phyloP scores from a whole-genome alignment of 2,329 filamentous ascomycete species.

The Cephalotrichum gorgonifer region DNA sequence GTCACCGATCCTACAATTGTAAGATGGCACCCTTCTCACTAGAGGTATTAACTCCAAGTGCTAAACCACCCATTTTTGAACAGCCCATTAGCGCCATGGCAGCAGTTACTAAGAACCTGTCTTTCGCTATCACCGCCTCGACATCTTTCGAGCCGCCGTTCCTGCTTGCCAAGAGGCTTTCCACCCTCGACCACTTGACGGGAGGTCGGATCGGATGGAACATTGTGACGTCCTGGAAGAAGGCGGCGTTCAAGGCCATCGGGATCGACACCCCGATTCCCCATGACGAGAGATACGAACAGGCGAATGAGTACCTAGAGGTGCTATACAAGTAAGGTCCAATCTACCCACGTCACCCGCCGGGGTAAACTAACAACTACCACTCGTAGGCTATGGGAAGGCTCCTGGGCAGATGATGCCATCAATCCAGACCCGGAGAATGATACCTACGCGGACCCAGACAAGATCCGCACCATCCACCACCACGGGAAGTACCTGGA shows the following conservation, averaged over 20 bases:
- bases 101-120: slow-evolving; percentile 52
- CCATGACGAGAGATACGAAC: slow-evolving; percentile 50
- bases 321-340: slow-evolving; percentile 47
- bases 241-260: slow-evolving; percentile 52
- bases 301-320: slow-evolving; percentile 51
- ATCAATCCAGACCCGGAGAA: slow-evolving; percentile 39
- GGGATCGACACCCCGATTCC: slow-evolving; percentile 45
- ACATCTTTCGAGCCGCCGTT: slow-evolving; percentile 55
- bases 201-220: slow-evolving; percentile 55
- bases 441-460: slow-evolving; percentile 47
- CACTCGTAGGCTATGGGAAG: slow-evolving; percentile 35
- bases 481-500: slow-evolving; percentile 47
- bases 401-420: slow-evolving; percentile 48
- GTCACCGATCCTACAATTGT: slow-evolving; percentile 55
- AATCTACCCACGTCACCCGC: background rate
- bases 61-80: background rate
- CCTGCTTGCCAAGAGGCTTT: slow-evolving; percentile 50
- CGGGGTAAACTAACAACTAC: slow-evolving; percentile 5
- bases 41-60: background rate
- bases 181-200: slow-evolving; percentile 52
- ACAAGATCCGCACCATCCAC: slow-evolving; percentile 48
- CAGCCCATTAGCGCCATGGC: slow-evolving; percentile 56
- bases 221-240: slow-evolving; percentile 50
- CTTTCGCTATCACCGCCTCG: slow-evolving; percentile 52
- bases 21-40: slow-evolving; percentile 14